Evolutionary conservation across 371 early-diverging fungal species (phyloP).

Genomic region (Funneliformis caledonium): DNA sequence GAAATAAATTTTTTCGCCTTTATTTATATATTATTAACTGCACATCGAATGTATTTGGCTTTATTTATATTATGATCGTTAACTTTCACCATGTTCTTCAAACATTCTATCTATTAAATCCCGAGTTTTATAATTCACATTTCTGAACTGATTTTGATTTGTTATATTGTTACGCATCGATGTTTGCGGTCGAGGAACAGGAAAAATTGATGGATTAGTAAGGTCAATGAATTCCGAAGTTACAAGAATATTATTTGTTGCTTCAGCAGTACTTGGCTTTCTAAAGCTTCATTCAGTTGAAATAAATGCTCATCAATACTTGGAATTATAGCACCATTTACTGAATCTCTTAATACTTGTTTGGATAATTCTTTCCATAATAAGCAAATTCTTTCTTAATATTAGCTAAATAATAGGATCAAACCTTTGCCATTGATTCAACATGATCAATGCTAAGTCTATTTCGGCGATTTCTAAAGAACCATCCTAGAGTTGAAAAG

Average conservation of each 20-base stretch:
- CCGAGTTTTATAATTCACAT: background rate
- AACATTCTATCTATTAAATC: conserved; percentile 2
- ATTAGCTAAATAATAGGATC: background rate
- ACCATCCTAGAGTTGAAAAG: too few species aligned
- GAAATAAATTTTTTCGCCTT: too few species aligned
- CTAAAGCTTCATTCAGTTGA: background rate
- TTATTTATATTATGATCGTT: too few species aligned
- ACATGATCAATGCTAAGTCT: background rate
- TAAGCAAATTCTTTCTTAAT: background rate
- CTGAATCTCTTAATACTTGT: conserved; percentile 3
- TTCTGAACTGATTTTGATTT: background rate
- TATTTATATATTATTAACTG: too few species aligned
- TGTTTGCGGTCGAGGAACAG: background rate
- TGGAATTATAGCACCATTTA: background rate
- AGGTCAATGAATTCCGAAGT: background rate
- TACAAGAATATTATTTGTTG: background rate
- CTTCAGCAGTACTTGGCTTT: background rate
- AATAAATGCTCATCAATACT: background rate
- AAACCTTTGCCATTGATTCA: background rate
- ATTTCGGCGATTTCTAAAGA: background rate
- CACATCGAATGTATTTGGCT: too few species aligned
- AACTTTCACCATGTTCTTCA: background rate
- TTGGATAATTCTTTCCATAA: background rate
- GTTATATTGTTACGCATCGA: background rate
- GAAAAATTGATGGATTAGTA: background rate